Evolutionary conservation across 345 rosid genomes (phyloP).

Genomic region (Capsella bursapastoris): DNA sequence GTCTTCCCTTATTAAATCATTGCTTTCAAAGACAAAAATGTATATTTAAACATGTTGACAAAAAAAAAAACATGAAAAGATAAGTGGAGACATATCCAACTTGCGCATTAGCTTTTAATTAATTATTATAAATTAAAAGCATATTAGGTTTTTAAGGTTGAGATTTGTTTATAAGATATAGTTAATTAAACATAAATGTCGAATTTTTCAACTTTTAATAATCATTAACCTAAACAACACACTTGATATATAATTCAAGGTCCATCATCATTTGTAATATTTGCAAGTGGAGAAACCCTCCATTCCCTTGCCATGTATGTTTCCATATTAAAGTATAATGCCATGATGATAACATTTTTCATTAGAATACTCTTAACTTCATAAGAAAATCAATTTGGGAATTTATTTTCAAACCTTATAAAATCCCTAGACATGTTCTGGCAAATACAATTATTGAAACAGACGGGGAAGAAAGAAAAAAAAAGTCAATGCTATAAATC

Average conservation of each 20-base stretch:
- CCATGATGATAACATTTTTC: conserved; percentile 38
- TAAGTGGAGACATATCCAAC: conserved; percentile 47
- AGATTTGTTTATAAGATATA: conserved; percentile 20
- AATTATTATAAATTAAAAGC: conserved; percentile 20
- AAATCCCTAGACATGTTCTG: conserved; percentile 32
- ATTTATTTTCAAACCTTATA: conserved; percentile 28
- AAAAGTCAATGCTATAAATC: conserved; percentile 30
- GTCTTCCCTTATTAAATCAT: conserved; percentile 27
- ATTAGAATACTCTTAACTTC: conserved; percentile 13
- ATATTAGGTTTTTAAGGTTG: conserved; percentile 49
- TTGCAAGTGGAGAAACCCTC: conserved; percentile 45
- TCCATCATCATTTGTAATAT: conserved; percentile 44
- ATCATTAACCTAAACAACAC: conserved; percentile 33
- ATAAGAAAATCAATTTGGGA: not conserved
- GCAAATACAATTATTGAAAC: conserved; percentile 32
- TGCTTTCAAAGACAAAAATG: conserved; percentile 29
- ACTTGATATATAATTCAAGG: conserved; percentile 31
- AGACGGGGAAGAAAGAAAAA: not conserved
- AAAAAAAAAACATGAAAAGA: conserved; percentile 36
- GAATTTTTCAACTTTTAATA: conserved; percentile 39
- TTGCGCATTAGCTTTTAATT: conserved; percentile 44
- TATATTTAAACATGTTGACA: conserved; percentile 37
- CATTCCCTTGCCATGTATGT: conserved; percentile 27
- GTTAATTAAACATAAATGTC: conserved; percentile 25
- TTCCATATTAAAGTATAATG: conserved; percentile 16